Evolutionary conservation across 1,284 basidiomycete species (phyloP), one percentile per base, ranked within the genome.

Genomic region (Gymnopus androsaceus): DNA sequence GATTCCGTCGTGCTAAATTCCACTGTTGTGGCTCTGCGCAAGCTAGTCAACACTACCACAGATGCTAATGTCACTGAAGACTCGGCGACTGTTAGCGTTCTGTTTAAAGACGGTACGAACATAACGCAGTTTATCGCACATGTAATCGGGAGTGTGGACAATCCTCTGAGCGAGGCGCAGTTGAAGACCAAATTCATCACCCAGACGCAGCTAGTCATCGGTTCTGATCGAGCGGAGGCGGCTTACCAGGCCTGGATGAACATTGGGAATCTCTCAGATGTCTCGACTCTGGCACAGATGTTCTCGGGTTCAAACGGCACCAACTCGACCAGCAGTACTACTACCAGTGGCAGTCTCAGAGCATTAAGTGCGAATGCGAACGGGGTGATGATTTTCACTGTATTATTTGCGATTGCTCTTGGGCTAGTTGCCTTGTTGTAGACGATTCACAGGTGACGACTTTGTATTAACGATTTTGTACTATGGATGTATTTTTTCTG

Each of bases 141-240:
- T 57, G 63, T 62, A 17, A 53, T 64, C 33, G 63, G 63, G n/a
- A 63, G 61, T 23, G 40, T 63, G n/a, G 55, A 60, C 21, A 59
- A 61, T 21, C 61, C 61, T 25, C 55, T 64, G 56, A 54, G 48
- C 21, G 44, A 47, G 4, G 57, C 28, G n/a, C 58, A 63, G 31
- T 51, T 64, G 17, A 58, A 64, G 37, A 56, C 50, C 0, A 64
- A 64, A 51, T 64, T 64, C 15, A 25, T 64, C n/a, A 59, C 59
- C 47, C 63, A 64, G 46, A 58, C 57, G 15, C 54, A 53, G n/a
- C 41, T 55, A 11, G 61, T 62, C 0, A 21, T 64, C 27, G 61
- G 63, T 27, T 42, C 38, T 6, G 50, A 58, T 2, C 58, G 58
- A 31, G 63, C 63, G 17, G 45, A 54, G 46, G 51, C 50, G 40